These are phyloP conservation scores for Colletotrichum endophyticum DNA, from an alignment of 2,329 filamentous ascomycete species.

Conservation along the genomic window DNA sequence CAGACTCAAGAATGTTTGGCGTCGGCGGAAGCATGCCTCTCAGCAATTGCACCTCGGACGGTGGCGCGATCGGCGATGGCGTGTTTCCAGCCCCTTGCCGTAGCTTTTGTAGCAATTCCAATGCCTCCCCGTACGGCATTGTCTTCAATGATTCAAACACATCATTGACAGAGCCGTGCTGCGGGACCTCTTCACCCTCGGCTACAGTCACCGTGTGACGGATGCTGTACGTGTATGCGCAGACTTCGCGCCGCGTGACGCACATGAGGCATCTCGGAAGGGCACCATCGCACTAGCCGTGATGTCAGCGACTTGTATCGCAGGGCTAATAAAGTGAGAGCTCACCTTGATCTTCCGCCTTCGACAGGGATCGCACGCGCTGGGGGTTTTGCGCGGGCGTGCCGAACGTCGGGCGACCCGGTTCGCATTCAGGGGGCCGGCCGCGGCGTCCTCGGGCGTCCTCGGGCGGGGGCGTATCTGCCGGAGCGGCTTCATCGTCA, in stretches of 20 bases:
- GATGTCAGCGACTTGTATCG: background rate
- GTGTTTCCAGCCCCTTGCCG: background rate
- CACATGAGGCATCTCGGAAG: conserved; percentile 7
- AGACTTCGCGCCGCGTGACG: background rate
- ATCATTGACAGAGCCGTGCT: background rate
- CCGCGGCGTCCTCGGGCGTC: background rate
- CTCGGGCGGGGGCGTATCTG: background rate
- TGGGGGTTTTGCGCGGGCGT: background rate
- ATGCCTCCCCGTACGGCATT: background rate
- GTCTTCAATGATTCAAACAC: background rate
- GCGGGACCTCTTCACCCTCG: background rate
- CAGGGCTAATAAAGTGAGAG: accelerated
- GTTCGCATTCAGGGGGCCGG: background rate
- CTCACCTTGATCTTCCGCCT: conserved; percentile 1
- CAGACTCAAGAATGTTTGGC: background rate
- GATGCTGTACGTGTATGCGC: conserved; percentile 8
- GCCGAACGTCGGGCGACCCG: background rate
- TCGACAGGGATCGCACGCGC: conserved; percentile 8
- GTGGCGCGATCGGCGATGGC: background rate
- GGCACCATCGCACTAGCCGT: background rate
- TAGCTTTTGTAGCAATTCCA: background rate
- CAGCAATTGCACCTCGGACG: background rate
- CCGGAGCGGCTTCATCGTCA: background rate
- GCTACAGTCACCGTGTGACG: background rate
- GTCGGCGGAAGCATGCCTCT: background rate